Percentiles rank a stretch among this genome's conserved stretches.
These are phyloP conservation scores for Eucalyptus curtisii DNA, from an alignment of 345 rosid species.

Conservation along the genomic window DNA sequence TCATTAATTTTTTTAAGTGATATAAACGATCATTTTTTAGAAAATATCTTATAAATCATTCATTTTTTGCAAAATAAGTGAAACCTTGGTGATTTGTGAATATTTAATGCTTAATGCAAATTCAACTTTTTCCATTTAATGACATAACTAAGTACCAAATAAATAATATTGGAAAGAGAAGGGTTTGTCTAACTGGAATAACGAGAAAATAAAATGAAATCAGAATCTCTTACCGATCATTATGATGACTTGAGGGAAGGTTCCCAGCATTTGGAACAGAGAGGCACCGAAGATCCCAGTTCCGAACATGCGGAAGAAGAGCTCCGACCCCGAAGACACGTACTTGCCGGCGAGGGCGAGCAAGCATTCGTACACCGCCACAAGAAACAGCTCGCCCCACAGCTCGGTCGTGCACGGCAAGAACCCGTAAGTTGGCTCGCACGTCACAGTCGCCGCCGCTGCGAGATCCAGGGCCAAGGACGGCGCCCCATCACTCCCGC, in stretches of 20 bases:
- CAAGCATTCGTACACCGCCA: constrained; percentile 30
- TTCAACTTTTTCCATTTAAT: background rate
- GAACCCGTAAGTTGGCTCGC: constrained; percentile 31
- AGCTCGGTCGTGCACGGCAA: constrained; percentile 32
- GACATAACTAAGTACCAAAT: background rate
- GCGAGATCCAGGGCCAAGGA: background rate
- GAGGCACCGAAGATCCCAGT: constrained; percentile 39
- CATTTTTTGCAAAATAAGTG: accelerated
- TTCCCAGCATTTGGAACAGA: constrained; percentile 23
- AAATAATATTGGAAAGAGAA: background rate
- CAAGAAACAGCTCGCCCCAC: constrained; percentile 37
- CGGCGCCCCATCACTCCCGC: background rate
- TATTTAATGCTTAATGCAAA: background rate
- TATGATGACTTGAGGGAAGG: constrained; percentile 20
- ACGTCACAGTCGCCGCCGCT: background rate
- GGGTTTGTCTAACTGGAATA: background rate
- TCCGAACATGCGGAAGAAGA: constrained; percentile 39
- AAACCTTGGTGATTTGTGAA: no score
- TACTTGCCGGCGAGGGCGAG: constrained; percentile 10
- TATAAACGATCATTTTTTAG: no score
- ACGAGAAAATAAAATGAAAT: background rate
- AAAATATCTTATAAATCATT: no score
- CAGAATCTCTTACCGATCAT: background rate
- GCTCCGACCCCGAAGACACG: constrained; percentile 21
- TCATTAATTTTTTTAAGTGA: no score